phyloP scores from a whole-genome alignment of 805 yeast genomes.

The Metschnikowia cerradonensis region DNA sequence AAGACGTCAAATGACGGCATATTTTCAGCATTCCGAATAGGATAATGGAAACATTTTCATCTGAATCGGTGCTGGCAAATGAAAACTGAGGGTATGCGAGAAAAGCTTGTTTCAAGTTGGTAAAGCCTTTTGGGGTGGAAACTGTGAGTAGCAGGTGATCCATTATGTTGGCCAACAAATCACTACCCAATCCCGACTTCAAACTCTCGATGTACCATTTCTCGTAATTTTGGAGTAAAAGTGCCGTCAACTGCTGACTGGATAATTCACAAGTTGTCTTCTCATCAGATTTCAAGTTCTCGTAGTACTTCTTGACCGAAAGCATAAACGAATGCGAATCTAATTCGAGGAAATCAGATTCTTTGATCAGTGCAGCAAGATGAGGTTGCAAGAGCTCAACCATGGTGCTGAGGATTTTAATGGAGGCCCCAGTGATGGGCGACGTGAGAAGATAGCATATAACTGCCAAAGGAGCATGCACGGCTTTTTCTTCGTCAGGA shows the following conservation, averaged over 20 bases:
- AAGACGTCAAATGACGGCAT: constrained; percentile 31
- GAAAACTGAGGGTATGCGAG: constrained; percentile 9
- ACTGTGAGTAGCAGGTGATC: not conserved
- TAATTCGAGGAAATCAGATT: not conserved
- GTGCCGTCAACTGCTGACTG: constrained; percentile 13
- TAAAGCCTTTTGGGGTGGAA: constrained; percentile 10
- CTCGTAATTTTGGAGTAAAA: constrained; percentile 19
- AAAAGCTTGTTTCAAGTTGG: constrained; percentile 14
- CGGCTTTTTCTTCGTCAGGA: constrained; percentile 81
- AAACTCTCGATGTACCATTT: constrained; percentile 18
- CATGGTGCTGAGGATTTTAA: constrained; percentile 39
- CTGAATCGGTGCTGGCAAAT: not conserved
- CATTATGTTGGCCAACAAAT: constrained; percentile 15
- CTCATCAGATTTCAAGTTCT: not conserved
- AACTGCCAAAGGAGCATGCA: constrained; percentile 72
- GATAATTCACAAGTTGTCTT: not conserved
- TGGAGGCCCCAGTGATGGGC: constrained; percentile 25
- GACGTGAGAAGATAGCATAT: constrained; percentile 39
- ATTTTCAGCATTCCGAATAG: constrained; percentile 34
- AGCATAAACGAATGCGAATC: not conserved
- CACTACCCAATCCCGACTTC: constrained; percentile 14
- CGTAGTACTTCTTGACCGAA: constrained; percentile 1
- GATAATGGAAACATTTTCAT: not conserved
- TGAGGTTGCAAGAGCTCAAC: constrained; percentile 59
- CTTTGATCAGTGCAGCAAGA: constrained; percentile 35